phyloP scores from a whole-genome alignment of 192 early-diverging fungal genomes.

The Entrophospora sp. region DNA sequence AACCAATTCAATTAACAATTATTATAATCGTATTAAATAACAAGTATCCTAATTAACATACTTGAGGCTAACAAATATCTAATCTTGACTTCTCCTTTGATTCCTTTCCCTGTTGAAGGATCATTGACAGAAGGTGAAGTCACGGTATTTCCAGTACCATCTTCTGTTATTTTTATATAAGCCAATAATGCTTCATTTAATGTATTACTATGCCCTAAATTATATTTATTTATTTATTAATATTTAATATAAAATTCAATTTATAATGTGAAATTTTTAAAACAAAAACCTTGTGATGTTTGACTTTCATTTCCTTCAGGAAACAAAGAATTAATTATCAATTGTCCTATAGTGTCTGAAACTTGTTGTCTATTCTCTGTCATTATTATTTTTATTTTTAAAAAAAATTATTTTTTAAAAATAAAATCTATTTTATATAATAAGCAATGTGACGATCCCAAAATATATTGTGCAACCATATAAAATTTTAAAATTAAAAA shows the following conservation, averaged over 20 bases:
- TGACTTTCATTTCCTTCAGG: neutral
- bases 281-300: neutral
- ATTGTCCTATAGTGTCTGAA: slow-evolving; percentile 4
- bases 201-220: neutral
- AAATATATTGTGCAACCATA: too few relatives aligned
- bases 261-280: neutral
- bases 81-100: slow-evolving; percentile 36
- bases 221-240: neutral
- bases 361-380: slow-evolving; percentile 3
- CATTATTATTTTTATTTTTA: neutral
- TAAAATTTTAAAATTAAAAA: too few relatives aligned
- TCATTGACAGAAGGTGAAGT: slow-evolving; percentile 23
- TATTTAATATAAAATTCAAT: neutral
- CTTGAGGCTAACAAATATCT: slow-evolving; percentile 48
- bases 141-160: slow-evolving; percentile 22
- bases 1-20: neutral
- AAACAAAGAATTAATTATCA: slow-evolving; percentile 17
- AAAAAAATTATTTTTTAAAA: too few relatives aligned
- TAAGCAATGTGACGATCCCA: too few relatives aligned
- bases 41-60: slow-evolving; percentile 10
- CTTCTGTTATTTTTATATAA: slow-evolving; percentile 48
- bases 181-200: slow-evolving; percentile 26
- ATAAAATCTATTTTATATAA: too few relatives aligned
- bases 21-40: neutral
- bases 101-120: slow-evolving; percentile 18